Evolutionary conservation across 352 stramenopile species (phyloP).

Genomic region (Phytophthora megakarya): DNA sequence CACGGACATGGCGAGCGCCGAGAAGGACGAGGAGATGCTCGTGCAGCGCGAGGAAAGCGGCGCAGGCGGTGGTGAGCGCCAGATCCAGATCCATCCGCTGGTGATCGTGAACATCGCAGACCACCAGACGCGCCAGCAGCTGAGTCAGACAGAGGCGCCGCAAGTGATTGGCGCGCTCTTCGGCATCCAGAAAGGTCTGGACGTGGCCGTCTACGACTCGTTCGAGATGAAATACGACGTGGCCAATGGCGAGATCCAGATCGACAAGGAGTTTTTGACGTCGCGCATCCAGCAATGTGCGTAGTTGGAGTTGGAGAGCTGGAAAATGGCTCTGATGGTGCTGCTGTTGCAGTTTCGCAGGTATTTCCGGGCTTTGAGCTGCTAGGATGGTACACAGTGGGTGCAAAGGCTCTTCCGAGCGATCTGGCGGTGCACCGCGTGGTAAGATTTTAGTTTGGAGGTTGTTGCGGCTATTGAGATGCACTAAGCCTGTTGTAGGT

Average conservation of each 20-base stretch:
- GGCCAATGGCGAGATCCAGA: conserved; percentile 54
- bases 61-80: conserved; percentile 58
- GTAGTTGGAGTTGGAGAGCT: conserved; percentile 13
- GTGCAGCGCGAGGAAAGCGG: conserved; percentile 52
- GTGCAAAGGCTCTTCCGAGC: conserved; percentile 64
- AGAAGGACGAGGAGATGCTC: conserved; percentile 49
- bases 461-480: neutral
- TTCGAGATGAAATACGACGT: conserved; percentile 89
- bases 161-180: conserved; percentile 92
- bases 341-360: conserved; percentile 59
- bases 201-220: conserved; percentile 86
- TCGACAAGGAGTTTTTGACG: conserved; percentile 85
- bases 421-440: conserved; percentile 80
- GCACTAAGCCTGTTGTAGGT: conserved; percentile 45
- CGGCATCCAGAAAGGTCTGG: conserved; percentile 85
- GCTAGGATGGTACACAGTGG: conserved; percentile 89
- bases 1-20: conserved; percentile 60
- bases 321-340: neutral
- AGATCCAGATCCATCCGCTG: conserved; percentile 85
- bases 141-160: conserved; percentile 46
- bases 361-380: conserved; percentile 90
- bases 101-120: conserved; percentile 95
- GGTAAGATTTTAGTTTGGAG: conserved; percentile 43
- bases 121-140: conserved; percentile 91
- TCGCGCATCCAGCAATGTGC: conserved; percentile 83